These are phyloP conservation scores for Saccharomyces jurei DNA, from an alignment of 805 yeast species.

Conservation along the genomic window DNA sequence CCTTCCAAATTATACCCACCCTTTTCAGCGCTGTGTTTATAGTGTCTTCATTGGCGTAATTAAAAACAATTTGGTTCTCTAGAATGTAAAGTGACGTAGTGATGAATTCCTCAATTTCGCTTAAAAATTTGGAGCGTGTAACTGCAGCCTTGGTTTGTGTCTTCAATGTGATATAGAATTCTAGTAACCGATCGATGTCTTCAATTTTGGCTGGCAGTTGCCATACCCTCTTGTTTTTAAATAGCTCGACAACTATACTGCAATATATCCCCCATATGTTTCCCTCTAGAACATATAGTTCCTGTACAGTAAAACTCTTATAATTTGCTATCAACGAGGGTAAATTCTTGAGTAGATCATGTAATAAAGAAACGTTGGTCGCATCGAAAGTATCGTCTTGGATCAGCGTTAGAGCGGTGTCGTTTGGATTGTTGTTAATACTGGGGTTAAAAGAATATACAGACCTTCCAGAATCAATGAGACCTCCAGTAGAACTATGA, in stretches of 20 bases:
- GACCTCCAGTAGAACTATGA: slow-evolving; percentile 14
- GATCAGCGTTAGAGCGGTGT: slow-evolving; percentile 11
- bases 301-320: slow-evolving; percentile 22
- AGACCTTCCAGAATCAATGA: slow-evolving; percentile 23
- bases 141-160: slow-evolving; percentile 22
- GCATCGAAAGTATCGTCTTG: slow-evolving; percentile 11
- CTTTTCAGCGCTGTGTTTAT: slow-evolving; percentile 32
- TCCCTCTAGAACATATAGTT: slow-evolving; percentile 23
- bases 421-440: slow-evolving; percentile 8
- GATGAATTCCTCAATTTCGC: slow-evolving; percentile 27
- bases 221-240: slow-evolving; percentile 27
- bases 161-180: slow-evolving; percentile 23
- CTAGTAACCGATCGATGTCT: slow-evolving; percentile 19
- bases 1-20: slow-evolving; percentile 45
- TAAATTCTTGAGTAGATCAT: slow-evolving; percentile 27
- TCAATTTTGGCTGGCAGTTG: slow-evolving; percentile 26
- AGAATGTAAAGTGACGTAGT: slow-evolving; percentile 32
- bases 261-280: slow-evolving; percentile 30
- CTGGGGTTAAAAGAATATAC: slow-evolving; percentile 23
- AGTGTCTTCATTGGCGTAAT: slow-evolving; percentile 26
- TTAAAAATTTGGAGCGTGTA: slow-evolving; percentile 17
- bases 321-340: slow-evolving; percentile 28
- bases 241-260: slow-evolving; percentile 22
- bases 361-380: slow-evolving; percentile 14
- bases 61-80: slow-evolving; percentile 32